Conservation (phyloP, 2,329 filamentous ascomycete genomes). For the Talaromyces sp. region DNA sequence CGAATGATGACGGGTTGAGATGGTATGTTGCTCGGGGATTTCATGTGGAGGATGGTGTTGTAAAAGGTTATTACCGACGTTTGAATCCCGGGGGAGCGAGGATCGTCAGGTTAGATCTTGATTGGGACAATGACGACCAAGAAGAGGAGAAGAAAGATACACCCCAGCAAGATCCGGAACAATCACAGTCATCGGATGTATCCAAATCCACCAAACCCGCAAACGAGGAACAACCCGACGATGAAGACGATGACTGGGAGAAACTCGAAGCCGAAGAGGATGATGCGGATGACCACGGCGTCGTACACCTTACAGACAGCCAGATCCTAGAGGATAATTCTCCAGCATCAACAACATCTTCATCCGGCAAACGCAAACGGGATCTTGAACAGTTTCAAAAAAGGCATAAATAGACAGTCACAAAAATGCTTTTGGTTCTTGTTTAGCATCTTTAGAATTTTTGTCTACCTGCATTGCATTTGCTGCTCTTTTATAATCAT, state of each 20-base stretch:
- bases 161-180: background rate
- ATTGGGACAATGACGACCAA: conserved; percentile 30
- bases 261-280: conserved; percentile 42
- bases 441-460: background rate
- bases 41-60: conserved; percentile 47
- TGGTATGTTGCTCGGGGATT: conserved; percentile 64
- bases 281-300: conserved; percentile 33
- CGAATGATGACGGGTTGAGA: conserved; percentile 57
- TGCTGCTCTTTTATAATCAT: background rate
- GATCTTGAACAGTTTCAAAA: conserved; percentile 18
- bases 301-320: conserved; percentile 36
- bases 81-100: conserved; percentile 57
- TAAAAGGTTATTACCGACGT: conserved; percentile 60
- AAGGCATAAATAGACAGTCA: background rate
- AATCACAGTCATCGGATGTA: background rate
- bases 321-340: conserved; percentile 27
- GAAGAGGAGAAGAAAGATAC: background rate
- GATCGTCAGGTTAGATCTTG: conserved; percentile 46
- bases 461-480: background rate
- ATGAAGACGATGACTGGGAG: conserved; percentile 44
- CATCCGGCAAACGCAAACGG: conserved; percentile 20
- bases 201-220: background rate
- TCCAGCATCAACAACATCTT: conserved; percentile 15
- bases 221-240: background rate
- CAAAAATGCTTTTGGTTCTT: background rate